Base-by-base conservation (phyloP, 441 rosid genomes). In the Populus hybrid region DNA sequence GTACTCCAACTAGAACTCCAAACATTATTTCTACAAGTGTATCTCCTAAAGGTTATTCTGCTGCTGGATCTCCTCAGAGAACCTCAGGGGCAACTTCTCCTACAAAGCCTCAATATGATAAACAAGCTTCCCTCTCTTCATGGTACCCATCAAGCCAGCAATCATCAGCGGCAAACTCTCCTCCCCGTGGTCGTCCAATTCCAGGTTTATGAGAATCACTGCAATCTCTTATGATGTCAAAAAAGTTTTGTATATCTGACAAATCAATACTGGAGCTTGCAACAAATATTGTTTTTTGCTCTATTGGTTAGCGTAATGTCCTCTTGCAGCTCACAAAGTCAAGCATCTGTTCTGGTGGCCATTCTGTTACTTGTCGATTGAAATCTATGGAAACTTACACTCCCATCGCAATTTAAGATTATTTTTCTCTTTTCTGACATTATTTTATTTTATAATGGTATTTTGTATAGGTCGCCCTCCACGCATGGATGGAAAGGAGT, bases 401-500 rank as follows among this genome's bases (percentile, higher is more conserved):
- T 73, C 70, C 40, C 20, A 64, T 32, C 10, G 36, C 30, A 28
- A 21, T 54, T 61, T n/a, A 2, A 42, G 46, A 34, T n/a, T 5
- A 70, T 30, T n/a, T 65, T 80, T 69, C 54, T 12, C 54, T 76
- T 69, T 50, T 77, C 67, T 84, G 50, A 76, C 35, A 14, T 16
- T 38, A 36, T 36, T 54, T 10, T 64, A 8, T 79, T 67, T 79
- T 69, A 2, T 61, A 54, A 6, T 69, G 72, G 38, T 67, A 76
- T 73, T 42, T 73, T 69, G 18, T 76, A 64, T 78, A 90, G 95
- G 73, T 35, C 90, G 87, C 20, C 82, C 87, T 70, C 87, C 92
- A 30, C 89, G 95, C 74, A 87, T 93, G 78, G 99, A 93, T 86
- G 99, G 98, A 71, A 92, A 92, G 85, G 98, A 95, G 88, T 92